A percentile compares a stretch with the other conserved stretches of the same genome.
Conservation (phyloP, 306 rosid species). For the Acacia confusa region DNA sequence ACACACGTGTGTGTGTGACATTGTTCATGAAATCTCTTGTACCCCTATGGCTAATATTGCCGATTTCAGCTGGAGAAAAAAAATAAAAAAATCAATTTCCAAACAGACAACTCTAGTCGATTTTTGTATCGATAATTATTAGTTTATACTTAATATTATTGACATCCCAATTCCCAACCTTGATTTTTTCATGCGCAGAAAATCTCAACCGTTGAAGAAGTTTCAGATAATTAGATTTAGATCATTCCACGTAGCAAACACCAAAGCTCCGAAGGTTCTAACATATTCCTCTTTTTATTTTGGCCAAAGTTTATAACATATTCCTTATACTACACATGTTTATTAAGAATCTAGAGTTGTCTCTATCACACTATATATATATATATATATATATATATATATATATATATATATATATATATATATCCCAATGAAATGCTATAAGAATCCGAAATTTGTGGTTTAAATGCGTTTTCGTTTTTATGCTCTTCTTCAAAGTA, state of each 20-base stretch:
- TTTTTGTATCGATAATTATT: neutral
- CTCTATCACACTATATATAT: neutral
- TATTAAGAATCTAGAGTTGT: neutral
- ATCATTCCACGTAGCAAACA: neutral
- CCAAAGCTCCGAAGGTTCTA: neutral
- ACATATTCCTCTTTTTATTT: neutral
- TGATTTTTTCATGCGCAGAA: neutral
- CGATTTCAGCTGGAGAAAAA: neutral
- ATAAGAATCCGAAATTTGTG: neutral
- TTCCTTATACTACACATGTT: neutral
- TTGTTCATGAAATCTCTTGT: too few species aligned
- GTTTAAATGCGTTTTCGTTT: neutral
- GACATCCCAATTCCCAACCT: neutral
- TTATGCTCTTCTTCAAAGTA: neutral
- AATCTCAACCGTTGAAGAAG: neutral
- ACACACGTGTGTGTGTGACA: too few species aligned
- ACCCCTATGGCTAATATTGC: neutral
- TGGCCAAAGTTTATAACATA: neutral
- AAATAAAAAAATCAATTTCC: neutral
- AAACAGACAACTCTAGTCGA: neutral
- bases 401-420: neutral
- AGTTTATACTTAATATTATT: neutral
- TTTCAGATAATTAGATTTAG: neutral
- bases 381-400: too few species aligned
- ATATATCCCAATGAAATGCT: neutral